Conservation (phyloP, 345 rosid genomes). For the Raphanus sativus region DNA sequence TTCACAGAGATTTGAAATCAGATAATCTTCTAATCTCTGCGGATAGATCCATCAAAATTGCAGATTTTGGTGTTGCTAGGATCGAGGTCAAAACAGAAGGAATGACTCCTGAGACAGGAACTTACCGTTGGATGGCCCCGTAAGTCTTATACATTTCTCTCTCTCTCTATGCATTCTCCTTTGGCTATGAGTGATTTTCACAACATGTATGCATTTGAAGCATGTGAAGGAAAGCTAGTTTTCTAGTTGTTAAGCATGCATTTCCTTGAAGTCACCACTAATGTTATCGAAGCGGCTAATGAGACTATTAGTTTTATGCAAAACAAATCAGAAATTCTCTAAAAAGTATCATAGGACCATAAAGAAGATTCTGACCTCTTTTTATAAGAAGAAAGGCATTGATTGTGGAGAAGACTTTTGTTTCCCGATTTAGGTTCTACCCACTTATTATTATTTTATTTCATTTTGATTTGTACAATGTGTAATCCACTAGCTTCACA, state of each 20-base stretch:
- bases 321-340: background rate
- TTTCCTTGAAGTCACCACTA: background rate
- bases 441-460: background rate
- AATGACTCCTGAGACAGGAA: background rate
- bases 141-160: conserved; percentile 17
- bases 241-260: background rate
- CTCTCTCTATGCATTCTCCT: background rate
- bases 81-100: background rate
- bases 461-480: background rate
- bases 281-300: background rate
- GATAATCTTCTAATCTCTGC: background rate
- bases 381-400: background rate
- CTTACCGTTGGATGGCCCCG: conserved; percentile 1
- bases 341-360: background rate
- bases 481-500: conserved; percentile 15
- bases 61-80: background rate
- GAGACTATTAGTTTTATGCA: background rate
- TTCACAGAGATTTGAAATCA: background rate
- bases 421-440: conserved; percentile 1
- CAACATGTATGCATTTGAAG: background rate
- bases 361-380: background rate
- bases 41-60: background rate
- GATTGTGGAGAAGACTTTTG: conserved; percentile 8
- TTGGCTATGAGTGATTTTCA: background rate
- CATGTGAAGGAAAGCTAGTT: background rate